Evolutionary conservation across 768 basidiomycete species (phyloP).

Genomic region (Naganishia vaughanmartiniae): DNA sequence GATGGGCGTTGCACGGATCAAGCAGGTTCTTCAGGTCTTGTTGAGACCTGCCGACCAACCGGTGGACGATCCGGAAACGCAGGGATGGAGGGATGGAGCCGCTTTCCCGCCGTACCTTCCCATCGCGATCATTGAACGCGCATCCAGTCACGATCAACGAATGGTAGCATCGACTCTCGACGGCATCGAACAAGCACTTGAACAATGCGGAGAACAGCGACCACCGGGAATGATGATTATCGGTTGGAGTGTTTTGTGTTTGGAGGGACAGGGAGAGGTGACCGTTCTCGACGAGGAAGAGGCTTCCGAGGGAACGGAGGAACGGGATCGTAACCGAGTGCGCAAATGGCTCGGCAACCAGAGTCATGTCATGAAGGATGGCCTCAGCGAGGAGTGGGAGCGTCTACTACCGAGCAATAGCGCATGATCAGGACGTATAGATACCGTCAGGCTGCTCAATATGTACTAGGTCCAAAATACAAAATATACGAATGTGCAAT

Average conservation of each 20-base stretch:
- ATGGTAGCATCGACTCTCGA: slow-evolving; percentile 73
- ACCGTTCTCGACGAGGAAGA: slow-evolving; percentile 62
- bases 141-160: slow-evolving; percentile 89
- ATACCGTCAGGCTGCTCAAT: background rate
- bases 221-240: slow-evolving; percentile 96
- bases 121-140: slow-evolving; percentile 90
- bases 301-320: slow-evolving; percentile 43
- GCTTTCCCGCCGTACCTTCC: slow-evolving; percentile 74
- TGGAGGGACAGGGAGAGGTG: slow-evolving; percentile 71
- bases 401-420: slow-evolving; percentile 10
- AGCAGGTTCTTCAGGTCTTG: slow-evolving; percentile 68
- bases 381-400: slow-evolving; percentile 35
- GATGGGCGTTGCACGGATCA: slow-evolving; percentile 90
- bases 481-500: background rate
- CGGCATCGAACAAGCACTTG: slow-evolving; percentile 68
- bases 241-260: slow-evolving; percentile 81
- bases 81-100: slow-evolving; percentile 56
- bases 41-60: slow-evolving; percentile 31
- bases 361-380: slow-evolving; percentile 35
- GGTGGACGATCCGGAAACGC: slow-evolving; percentile 29
- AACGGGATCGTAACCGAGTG: slow-evolving; percentile 50
- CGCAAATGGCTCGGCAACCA: slow-evolving; percentile 35
- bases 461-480: slow-evolving; percentile 3
- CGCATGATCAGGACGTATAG: background rate
- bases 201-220: slow-evolving; percentile 74